A percentile compares a stretch with the other conserved stretches of the same genome.
Evolutionary conservation across 306 rosid species (phyloP).

Genomic region (Arachis stenosperma): DNA sequence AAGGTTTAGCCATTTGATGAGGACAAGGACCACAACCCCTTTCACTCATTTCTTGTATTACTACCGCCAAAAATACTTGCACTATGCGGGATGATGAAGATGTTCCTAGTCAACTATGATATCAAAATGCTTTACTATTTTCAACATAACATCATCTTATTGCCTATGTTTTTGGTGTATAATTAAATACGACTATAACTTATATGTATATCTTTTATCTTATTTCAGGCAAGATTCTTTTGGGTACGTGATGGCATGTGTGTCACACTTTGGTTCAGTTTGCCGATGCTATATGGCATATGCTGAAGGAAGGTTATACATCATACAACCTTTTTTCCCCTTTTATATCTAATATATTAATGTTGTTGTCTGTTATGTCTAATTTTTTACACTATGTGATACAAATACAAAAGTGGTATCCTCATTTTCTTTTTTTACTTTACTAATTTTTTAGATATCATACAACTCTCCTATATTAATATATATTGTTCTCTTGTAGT

Average conservation of each 20-base stretch:
- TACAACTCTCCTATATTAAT: no score
- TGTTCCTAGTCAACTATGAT: conserved; percentile 67
- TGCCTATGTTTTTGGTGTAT: conserved; percentile 37
- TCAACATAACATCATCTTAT: conserved; percentile 49
- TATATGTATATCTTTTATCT: conserved; percentile 17
- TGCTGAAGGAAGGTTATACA: conserved; percentile 8
- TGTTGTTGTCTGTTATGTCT: no score
- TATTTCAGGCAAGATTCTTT: conserved; percentile 31
- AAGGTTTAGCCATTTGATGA: conserved; percentile 58
- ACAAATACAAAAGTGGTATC: no score
- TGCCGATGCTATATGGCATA: neutral
- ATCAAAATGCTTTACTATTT: conserved; percentile 53
- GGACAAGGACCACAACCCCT: conserved; percentile 51
- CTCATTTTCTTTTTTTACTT: no score
- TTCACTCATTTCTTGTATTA: conserved; percentile 72
- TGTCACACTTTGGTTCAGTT: conserved; percentile 23
- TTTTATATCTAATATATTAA: neutral
- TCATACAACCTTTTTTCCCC: neutral
- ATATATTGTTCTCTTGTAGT: neutral
- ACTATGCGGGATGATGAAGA: conserved; percentile 39
- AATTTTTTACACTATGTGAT: no score
- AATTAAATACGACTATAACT: conserved; percentile 19
- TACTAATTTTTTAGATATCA: no score
- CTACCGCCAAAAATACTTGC: conserved; percentile 51
- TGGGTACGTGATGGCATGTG: conserved; percentile 19